These are phyloP conservation scores for Euphorbia pulcherrima DNA, from an alignment of 345 rosid species.

Conservation along the genomic window DNA sequence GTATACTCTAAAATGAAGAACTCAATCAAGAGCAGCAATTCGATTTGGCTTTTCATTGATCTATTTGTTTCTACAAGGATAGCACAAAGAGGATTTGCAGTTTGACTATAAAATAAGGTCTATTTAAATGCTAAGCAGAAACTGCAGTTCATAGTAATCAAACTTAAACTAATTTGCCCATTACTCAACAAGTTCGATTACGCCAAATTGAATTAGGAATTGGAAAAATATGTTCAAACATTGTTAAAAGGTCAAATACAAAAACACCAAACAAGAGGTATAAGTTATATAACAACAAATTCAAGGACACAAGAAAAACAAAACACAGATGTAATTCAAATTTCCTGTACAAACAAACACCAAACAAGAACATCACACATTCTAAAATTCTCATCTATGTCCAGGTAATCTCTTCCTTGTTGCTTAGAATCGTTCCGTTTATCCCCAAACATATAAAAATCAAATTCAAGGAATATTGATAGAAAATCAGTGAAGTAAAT, in stretches of 20 bases:
- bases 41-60: slow-evolving; percentile 9
- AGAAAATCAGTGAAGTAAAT: slow-evolving; percentile 4
- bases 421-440: slow-evolving; percentile 19
- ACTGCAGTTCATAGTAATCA: slow-evolving; percentile 13
- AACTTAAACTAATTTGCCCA: slow-evolving; percentile 20
- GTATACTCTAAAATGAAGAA: slow-evolving; percentile 1
- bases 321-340: slow-evolving; percentile 15
- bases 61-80: slow-evolving; percentile 12
- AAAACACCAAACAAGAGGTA: slow-evolving; percentile 6
- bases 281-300: slow-evolving; percentile 19
- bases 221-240: slow-evolving; percentile 19
- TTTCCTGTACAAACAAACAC: slow-evolving; percentile 27
- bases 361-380: slow-evolving; percentile 23
- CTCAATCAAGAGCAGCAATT: neutral
- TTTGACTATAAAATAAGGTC: slow-evolving; percentile 24
- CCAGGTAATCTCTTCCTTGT: slow-evolving; percentile 18
- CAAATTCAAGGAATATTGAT: slow-evolving; percentile 13
- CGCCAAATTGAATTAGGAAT: slow-evolving; percentile 17
- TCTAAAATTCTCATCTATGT: slow-evolving; percentile 22
- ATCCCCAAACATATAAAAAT: slow-evolving; percentile 9
- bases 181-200: slow-evolving; percentile 20
- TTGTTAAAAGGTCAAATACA: slow-evolving; percentile 26
- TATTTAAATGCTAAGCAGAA: slow-evolving; percentile 4
- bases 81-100: slow-evolving; percentile 6
- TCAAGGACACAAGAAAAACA: slow-evolving; percentile 12